Evolutionary conservation across 1,284 basidiomycete species (phyloP), one percentile per base, ranked within the genome.

Genomic region (Ceratobasidium sp.): DNA sequence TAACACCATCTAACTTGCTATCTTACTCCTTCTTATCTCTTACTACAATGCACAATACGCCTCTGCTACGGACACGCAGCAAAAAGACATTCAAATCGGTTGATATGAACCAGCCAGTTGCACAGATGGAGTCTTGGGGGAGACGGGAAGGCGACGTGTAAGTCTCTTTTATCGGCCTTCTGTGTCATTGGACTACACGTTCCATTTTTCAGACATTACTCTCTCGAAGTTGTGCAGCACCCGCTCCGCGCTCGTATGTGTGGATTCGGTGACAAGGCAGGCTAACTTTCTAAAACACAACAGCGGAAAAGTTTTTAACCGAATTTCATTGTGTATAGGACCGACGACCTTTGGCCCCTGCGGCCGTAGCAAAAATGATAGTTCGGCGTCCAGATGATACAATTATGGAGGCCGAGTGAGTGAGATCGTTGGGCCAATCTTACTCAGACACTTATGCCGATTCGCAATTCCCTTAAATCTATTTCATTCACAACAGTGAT

Each of bases 181-280:
- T 49, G 31, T 53, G 29, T 50, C 38, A 54, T 31, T 55, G 20
- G 15, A 50, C 15, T 40, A 40, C 34, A 42, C 17, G 32, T 25
- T n/a, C 47, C 17, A 49, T 29, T 50, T 60, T 67, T 62, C 70
- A 71, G 93, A 76, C 83, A 89, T 75, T 95, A 94, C 77, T 86
- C 88, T 12, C 84, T 96, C 43, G 87, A 92, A 73, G 86, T 95
- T 73, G 85, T 92, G 3, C 93, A 96, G 77, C 87, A 96, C 74
- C 94, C 94, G 38, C 79, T 93, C 55, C 85, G 94, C 50, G 94
- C 94, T 40, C 86, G 94, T 74, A 95, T 95, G 87, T 96, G 94
- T 78, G 94, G 94, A 3, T 95, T 96, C 79, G 94, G 94, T 62
- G 93, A 96, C 82, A 96, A 95, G 83, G 94, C 93, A 72, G 69